Base-by-base conservation (phyloP, 192 early-diverging fungal genomes). In the Podila minutissima region DNA sequence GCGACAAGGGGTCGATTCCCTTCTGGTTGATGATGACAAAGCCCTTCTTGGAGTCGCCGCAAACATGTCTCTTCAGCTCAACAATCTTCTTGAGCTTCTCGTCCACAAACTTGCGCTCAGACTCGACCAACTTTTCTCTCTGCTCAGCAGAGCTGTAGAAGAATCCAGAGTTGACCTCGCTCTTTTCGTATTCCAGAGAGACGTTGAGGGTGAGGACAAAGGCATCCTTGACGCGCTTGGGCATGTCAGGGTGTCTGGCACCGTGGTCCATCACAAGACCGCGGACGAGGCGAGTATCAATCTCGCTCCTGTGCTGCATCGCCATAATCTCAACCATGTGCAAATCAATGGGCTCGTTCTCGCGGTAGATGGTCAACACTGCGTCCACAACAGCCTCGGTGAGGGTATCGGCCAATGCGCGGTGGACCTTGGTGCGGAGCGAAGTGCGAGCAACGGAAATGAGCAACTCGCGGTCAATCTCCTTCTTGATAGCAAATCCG, bases 311-410 rank as follows among this genome's bases (percentile, higher is more conserved):
- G 89, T 99, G 97, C 92, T 93, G 91, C 98, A 99, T 98, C 89
- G 97, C 97, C 97, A 99, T 99, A 71, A 98, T 95, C 87, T 99
- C 98, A 12, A 99, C 96, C 98, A 99, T 99, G 76, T 98, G 96
- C 67, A 99, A 88, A 84, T 99, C 98, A 76, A 99, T 98, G 11
- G 97, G 97, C 63, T 94, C 81, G 24, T 89, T 94, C 33, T 93
- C 90, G 64, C 86, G 88, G 58, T 91, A 82, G 67, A 99, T 96
- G 28, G 94, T 87, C 83, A 98, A 82, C 41, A 99, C 97, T 17
- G 96, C 96, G 82, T 99, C 97, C 31, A 99, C 98, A 50, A 98
- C 92, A 31, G 97, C 98, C 82, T 99, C 96, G 33, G 95, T 97
- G 72, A 99, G 88, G 51, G 89, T 87, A 76, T 96, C 95, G n/a